Conservation (phyloP, 2,329 filamentous ascomycete genomes). For the Corinectria fuckeliana region DNA sequence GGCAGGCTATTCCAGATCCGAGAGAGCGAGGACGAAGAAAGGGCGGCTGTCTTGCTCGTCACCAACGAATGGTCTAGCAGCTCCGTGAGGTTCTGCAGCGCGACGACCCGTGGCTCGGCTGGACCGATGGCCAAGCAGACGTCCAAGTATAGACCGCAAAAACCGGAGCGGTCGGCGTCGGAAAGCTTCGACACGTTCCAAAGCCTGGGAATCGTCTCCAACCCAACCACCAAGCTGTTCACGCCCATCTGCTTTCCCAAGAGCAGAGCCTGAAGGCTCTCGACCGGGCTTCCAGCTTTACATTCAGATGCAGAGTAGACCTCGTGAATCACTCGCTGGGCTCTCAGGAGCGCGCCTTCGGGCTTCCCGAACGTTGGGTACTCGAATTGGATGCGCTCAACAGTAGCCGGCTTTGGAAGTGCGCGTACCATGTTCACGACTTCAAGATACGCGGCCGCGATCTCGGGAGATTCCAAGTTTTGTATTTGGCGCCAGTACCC, state of each 20-base stretch:
- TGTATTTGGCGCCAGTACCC: conserved; percentile 33
- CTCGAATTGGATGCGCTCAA: conserved; percentile 29
- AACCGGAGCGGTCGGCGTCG: conserved; percentile 36
- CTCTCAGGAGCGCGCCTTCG: conserved; percentile 49
- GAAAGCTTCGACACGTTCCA: conserved; percentile 39
- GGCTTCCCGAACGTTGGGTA: conserved; percentile 21
- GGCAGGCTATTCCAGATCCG: conserved; percentile 51
- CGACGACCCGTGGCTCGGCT: conserved; percentile 54
- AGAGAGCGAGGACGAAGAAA: conserved; percentile 45
- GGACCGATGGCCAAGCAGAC: conserved; percentile 47
- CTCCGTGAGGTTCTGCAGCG: conserved; percentile 55
- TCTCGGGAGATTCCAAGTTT: conserved; percentile 46
- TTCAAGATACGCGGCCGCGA: conserved; percentile 55
- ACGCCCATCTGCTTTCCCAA: conserved; percentile 39
- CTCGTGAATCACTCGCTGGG: conserved; percentile 46
- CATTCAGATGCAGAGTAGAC: conserved; percentile 44
- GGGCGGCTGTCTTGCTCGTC: conserved; percentile 27
- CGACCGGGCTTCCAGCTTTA: conserved; percentile 29
- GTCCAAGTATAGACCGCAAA: conserved; percentile 53
- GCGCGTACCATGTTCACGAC: conserved; percentile 51
- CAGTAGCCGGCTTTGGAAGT: conserved; percentile 34
- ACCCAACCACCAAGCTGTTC: conserved; percentile 46
- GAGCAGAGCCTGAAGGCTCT: conserved; percentile 38
- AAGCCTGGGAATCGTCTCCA: conserved; percentile 42
- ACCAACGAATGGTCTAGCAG: conserved; percentile 51